Conservation (phyloP, 1,284 basidiomycete genomes). For the Boletus mariae region DNA sequence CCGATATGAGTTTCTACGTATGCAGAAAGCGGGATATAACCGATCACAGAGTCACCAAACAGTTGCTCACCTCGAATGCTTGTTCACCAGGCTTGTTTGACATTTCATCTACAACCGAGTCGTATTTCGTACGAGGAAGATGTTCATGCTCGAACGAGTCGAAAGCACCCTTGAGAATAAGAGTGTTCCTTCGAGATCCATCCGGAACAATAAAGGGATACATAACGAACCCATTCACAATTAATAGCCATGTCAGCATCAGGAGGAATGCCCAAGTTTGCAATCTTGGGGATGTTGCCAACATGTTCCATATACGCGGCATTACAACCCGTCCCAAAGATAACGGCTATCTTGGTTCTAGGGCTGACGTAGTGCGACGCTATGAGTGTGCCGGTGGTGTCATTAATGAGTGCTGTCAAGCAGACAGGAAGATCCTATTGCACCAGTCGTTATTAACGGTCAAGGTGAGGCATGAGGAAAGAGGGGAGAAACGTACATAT, state of each 20-base stretch:
- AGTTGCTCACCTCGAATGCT: conserved; percentile 67
- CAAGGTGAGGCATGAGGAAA: neutral
- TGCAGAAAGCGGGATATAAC: neutral
- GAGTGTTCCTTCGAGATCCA: neutral
- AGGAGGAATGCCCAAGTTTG: conserved; percentile 66
- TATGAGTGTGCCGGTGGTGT: conserved; percentile 96
- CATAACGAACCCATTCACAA: conserved; percentile 79
- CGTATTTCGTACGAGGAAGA: conserved; percentile 92
- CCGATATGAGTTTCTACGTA: conserved; percentile 92
- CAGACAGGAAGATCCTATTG: conserved; percentile 66
- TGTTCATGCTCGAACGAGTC: conserved; percentile 96
- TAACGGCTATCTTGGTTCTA: conserved; percentile 88
- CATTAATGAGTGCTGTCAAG: conserved; percentile 89
- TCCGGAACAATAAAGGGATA: neutral
- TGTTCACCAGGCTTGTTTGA: conserved; percentile 98
- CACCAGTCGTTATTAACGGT: neutral
- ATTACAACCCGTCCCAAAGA: conserved; percentile 98
- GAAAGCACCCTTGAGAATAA: conserved; percentile 77
- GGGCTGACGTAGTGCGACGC: conserved; percentile 96
- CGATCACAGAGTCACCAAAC: neutral
- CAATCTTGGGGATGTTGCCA: conserved; percentile 74
- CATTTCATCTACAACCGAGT: conserved; percentile 85
- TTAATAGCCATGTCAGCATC: conserved; percentile 91
- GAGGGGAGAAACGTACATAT: conserved; percentile 46
- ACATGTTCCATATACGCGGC: conserved; percentile 96